These are phyloP conservation scores for Craspedostauros australis DNA, from an alignment of 108 stramenopile species.

Conservation along the genomic window DNA sequence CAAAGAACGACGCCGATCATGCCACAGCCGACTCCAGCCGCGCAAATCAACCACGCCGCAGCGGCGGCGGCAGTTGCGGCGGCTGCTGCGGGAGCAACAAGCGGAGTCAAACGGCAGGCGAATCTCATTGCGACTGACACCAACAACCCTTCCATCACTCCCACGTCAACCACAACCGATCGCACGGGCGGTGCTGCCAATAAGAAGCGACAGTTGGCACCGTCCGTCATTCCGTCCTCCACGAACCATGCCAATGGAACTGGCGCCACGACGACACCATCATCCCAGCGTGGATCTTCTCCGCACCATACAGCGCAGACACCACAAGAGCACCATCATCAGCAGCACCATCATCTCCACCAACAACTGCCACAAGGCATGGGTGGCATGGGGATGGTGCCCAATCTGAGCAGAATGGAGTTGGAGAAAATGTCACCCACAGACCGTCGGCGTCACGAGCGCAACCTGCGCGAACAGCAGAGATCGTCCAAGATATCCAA, in stretches of 20 bases:
- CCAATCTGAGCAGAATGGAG: constrained; percentile 10
- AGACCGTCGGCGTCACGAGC: constrained; percentile 61
- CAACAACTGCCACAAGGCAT: constrained; percentile 1
- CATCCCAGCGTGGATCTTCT: neutral
- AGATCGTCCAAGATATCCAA: constrained; percentile 71
- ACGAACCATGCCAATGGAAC: neutral
- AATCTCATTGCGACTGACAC: too few relatives aligned
- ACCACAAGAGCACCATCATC: neutral
- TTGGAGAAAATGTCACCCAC: constrained; percentile 48
- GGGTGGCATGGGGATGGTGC: too few relatives aligned
- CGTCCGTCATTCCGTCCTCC: too few relatives aligned
- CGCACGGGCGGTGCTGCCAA: too few relatives aligned
- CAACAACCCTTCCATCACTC: too few relatives aligned
- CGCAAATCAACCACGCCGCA: constrained; percentile 2
- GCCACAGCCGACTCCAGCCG: neutral
- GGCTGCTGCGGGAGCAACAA: too few relatives aligned
- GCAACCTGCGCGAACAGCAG: constrained; percentile 82
- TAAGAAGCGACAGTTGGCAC: too few relatives aligned
- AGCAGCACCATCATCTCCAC: constrained; percentile 11
- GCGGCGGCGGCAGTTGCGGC: constrained; percentile 1
- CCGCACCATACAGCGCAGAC: neutral
- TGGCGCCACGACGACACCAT: too few relatives aligned
- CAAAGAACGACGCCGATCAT: neutral
- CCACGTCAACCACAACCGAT: too few relatives aligned
- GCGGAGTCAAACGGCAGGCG: too few relatives aligned